phyloP scores from a whole-genome alignment of 177 flowering plant species.

The Vitis hybrid region DNA sequence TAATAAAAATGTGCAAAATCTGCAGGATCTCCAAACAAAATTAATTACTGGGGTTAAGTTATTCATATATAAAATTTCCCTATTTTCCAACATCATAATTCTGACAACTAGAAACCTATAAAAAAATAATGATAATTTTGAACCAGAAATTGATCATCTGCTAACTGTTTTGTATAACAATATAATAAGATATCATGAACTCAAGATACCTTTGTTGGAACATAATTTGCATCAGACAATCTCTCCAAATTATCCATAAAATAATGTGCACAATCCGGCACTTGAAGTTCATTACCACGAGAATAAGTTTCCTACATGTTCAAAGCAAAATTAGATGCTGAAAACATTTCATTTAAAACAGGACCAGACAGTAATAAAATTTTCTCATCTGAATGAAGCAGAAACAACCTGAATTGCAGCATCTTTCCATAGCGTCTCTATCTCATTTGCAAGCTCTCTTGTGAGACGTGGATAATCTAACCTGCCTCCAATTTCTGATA shows the following conservation, averaged over 20 bases:
- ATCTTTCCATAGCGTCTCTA: conserved; percentile 86
- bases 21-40: neutral
- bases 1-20: too few relatives aligned
- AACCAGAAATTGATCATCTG: too few relatives aligned
- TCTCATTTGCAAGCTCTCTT: conserved; percentile 74
- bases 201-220: conserved; percentile 84
- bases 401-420: conserved; percentile 82
- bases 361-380: neutral
- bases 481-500: conserved; percentile 85
- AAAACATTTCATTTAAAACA: conserved; percentile 1
- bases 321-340: neutral
- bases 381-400: conserved; percentile 1
- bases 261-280: conserved; percentile 88
- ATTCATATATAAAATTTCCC: neutral
- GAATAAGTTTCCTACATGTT: conserved; percentile 71
- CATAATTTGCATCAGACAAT: conserved; percentile 70
- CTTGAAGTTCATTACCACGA: conserved; percentile 87
- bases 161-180: too few relatives aligned
- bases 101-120: neutral
- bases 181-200: neutral
- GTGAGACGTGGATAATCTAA: conserved; percentile 76
- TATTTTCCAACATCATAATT: neutral
- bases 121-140: too few relatives aligned
- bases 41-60: neutral
- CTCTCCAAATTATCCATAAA: conserved; percentile 90